Conservation (phyloP, 1,139 yeast genomes). For the Keqinozyma sinolaborantium region DNA sequence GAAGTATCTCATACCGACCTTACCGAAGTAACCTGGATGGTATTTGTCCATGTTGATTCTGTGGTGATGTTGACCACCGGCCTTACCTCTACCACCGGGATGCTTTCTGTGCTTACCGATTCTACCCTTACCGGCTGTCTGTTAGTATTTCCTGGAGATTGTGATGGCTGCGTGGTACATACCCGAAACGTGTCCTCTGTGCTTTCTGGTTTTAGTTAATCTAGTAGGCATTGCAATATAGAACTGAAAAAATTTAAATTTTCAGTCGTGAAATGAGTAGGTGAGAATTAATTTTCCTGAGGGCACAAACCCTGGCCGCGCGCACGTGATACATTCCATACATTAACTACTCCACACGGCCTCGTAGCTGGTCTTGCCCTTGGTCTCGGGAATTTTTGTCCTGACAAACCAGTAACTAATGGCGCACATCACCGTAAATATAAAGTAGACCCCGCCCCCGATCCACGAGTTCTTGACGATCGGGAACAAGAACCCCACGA, state of each 20-base stretch:
- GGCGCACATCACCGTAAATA: slow-evolving; percentile 61
- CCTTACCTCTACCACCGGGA: slow-evolving; percentile 99
- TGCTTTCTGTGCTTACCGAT: slow-evolving; percentile 99
- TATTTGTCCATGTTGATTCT: slow-evolving; percentile 99
- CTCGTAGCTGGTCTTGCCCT: slow-evolving; percentile 55
- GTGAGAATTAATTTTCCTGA: background rate
- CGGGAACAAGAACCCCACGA: slow-evolving; percentile 81
- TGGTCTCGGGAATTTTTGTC: slow-evolving; percentile 70
- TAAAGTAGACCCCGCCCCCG: slow-evolving; percentile 78
- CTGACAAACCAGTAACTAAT: slow-evolving; percentile 47
- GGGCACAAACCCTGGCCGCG: background rate
- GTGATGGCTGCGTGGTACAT: too few relatives aligned
- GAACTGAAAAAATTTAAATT: background rate
- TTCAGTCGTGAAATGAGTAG: background rate
- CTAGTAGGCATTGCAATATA: slow-evolving; percentile 89
- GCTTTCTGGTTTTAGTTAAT: slow-evolving; percentile 99
- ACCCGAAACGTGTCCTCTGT: slow-evolving; percentile 99
- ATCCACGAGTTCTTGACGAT: slow-evolving; percentile 51
- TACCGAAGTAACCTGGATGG: slow-evolving; percentile 99
- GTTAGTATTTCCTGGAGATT: too few relatives aligned
- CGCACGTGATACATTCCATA: background rate
- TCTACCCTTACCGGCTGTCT: slow-evolving; percentile 99
- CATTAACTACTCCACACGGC: slow-evolving; percentile 50
- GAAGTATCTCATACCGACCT: slow-evolving; percentile 99
- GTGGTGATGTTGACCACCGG: slow-evolving; percentile 99